A percentile compares a stretch with the other conserved stretches of the same genome.
Evolutionary conservation across 208 protist species (phyloP).

Genomic region (Leishmania lainsoni): DNA sequence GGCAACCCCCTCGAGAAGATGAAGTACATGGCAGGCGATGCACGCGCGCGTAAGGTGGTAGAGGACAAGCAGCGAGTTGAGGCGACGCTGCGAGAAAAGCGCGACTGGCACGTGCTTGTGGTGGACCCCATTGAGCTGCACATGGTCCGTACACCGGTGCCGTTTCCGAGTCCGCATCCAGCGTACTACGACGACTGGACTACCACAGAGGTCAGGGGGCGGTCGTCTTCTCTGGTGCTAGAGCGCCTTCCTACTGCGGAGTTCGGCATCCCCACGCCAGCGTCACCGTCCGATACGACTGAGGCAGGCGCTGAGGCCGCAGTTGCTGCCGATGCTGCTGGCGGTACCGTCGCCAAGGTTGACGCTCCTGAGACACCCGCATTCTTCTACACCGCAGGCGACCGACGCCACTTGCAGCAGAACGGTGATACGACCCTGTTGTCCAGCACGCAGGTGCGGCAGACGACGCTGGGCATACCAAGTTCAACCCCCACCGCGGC

Average conservation of each 20-base stretch:
- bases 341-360: neutral
- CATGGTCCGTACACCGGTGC: conserved; percentile 36
- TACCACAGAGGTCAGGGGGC: neutral
- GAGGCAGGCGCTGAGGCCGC: neutral
- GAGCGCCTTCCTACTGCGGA: conserved; percentile 6
- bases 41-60: conserved; percentile 26
- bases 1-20: conserved; percentile 44
- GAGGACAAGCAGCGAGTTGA: conserved; percentile 31
- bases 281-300: neutral
- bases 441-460: neutral
- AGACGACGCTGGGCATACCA: conserved; percentile 20
- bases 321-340: neutral
- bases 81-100: conserved; percentile 26
- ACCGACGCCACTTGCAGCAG: conserved; percentile 58
- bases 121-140: conserved; percentile 57
- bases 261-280: conserved; percentile 4
- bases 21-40: conserved; percentile 40
- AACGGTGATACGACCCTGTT: conserved; percentile 73
- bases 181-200: conserved; percentile 58
- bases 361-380: neutral
- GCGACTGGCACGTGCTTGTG: conserved; percentile 59
- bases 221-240: conserved; percentile 6
- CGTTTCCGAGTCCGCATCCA: conserved; percentile 63
- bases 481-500: neutral
- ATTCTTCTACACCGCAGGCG: conserved; percentile 27